phyloP scores from a whole-genome alignment of 768 basidiomycete species.

The Gyrodon lividus region DNA sequence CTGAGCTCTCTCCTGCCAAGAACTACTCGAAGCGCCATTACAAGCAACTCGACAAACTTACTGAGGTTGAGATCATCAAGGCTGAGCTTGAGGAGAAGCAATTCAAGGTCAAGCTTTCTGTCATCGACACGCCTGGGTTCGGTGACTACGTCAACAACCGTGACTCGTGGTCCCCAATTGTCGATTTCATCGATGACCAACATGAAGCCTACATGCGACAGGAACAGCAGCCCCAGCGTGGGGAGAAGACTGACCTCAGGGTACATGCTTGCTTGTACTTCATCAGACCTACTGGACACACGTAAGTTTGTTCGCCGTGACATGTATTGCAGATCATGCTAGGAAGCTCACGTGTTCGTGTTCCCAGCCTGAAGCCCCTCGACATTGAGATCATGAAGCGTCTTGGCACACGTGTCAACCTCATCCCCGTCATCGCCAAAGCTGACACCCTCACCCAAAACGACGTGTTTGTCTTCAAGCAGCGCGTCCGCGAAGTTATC shows the following conservation, averaged over 20 bases:
- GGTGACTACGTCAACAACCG: constrained; percentile 99
- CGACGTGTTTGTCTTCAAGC: constrained; percentile 90
- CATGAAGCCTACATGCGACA: constrained; percentile 96
- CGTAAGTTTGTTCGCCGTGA: constrained; percentile 52
- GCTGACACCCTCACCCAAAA: constrained; percentile 96
- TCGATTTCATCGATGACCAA: constrained; percentile 97
- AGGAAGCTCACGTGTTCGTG: constrained; percentile 4
- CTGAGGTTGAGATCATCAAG: constrained; percentile 99
- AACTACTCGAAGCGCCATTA: constrained; percentile 86
- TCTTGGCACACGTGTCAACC: constrained; percentile 94
- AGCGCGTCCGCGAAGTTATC: constrained; percentile 89
- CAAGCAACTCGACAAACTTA: constrained; percentile 98
- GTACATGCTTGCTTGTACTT: constrained; percentile 98
- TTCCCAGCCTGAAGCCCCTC: constrained; percentile 77
- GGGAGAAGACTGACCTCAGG: constrained; percentile 90
- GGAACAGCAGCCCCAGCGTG: constrained; percentile 97
- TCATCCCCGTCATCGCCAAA: constrained; percentile 97
- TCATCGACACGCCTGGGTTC: constrained; percentile 98
- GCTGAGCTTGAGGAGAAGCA: constrained; percentile 98
- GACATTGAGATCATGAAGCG: constrained; percentile 99
- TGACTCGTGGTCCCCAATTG: constrained; percentile 96
- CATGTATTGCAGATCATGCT: background rate
- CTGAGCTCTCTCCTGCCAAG: constrained; percentile 89
- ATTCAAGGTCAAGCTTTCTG: constrained; percentile 98
- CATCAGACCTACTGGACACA: constrained; percentile 93